Conservation (phyloP, 1,284 basidiomycete species). For the Cutaneotrichosporon curvatum region DNA sequence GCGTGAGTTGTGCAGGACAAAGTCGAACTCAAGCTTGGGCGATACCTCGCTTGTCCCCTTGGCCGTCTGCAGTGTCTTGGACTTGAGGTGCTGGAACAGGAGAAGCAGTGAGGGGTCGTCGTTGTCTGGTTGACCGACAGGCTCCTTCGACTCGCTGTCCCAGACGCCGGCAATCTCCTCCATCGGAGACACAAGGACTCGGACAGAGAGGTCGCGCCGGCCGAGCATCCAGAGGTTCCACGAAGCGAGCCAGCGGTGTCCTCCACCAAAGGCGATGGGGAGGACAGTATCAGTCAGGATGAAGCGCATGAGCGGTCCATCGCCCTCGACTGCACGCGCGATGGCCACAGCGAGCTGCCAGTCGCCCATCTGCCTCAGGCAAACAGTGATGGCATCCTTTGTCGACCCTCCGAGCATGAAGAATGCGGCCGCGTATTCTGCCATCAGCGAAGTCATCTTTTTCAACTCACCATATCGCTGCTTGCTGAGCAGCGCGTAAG, state of each 20-base stretch:
- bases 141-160: slow-evolving; percentile 26
- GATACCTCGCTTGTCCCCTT: slow-evolving; percentile 86
- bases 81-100: slow-evolving; percentile 80
- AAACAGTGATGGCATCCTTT: slow-evolving; percentile 87
- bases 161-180: slow-evolving; percentile 29
- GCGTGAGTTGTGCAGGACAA: slow-evolving; percentile 82
- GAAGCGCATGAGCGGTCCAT: slow-evolving; percentile 65
- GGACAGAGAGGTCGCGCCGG: slow-evolving; percentile 72
- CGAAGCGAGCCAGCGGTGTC: slow-evolving; percentile 90
- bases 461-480: slow-evolving; percentile 70
- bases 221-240: slow-evolving; percentile 93
- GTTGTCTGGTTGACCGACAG: slow-evolving; percentile 76
- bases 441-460: neutral
- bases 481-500: slow-evolving; percentile 84
- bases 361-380: slow-evolving; percentile 78
- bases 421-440: slow-evolving; percentile 94
- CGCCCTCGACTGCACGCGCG: slow-evolving; percentile 72
- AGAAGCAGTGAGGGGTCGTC: slow-evolving; percentile 86
- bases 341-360: slow-evolving; percentile 83
- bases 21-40: slow-evolving; percentile 79
- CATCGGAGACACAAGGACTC: slow-evolving; percentile 42
- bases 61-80: slow-evolving; percentile 81
- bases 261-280: slow-evolving; percentile 72
- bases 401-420: slow-evolving; percentile 85
- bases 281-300: slow-evolving; percentile 69